Evolutionary conservation across 1,139 yeast genomes (phyloP).

Genomic region (Suhomyces wounanorum): DNA sequence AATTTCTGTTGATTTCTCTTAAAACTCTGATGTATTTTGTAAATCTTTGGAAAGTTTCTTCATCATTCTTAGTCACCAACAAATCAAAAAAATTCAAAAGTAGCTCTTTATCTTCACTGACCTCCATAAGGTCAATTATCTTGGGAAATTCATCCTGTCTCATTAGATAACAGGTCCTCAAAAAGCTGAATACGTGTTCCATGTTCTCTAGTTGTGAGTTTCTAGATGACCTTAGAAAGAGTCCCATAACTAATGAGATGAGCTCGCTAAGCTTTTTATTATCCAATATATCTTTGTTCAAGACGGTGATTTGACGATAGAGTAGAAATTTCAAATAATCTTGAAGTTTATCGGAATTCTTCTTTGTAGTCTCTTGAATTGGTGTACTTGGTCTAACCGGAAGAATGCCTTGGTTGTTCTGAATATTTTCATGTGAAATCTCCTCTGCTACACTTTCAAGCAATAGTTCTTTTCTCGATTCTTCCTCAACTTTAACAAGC

Average conservation of each 20-base stretch:
- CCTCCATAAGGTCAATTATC: constrained; percentile 17
- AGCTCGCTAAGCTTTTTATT: constrained; percentile 34
- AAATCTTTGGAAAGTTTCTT: constrained; percentile 33
- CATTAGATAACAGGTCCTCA: constrained; percentile 40
- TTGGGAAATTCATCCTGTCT: constrained; percentile 28
- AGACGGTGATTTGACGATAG: constrained; percentile 47
- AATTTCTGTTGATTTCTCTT: constrained; percentile 30
- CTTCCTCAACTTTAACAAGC: constrained; percentile 17
- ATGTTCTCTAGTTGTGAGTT: constrained; percentile 19
- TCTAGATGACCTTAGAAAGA: constrained; percentile 24
- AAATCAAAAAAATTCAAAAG: constrained; percentile 36
- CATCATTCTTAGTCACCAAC: constrained; percentile 39
- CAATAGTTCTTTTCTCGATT: background rate
- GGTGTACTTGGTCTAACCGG: background rate
- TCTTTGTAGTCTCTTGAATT: constrained; percentile 2
- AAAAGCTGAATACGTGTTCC: constrained; percentile 38
- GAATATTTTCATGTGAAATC: background rate
- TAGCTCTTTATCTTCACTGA: constrained; percentile 19
- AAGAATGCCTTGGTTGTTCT: background rate
- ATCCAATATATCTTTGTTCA: constrained; percentile 34
- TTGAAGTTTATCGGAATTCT: background rate
- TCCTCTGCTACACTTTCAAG: background rate
- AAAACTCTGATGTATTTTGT: constrained; percentile 35
- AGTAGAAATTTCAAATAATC: constrained; percentile 34
- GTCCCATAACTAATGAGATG: constrained; percentile 35